Evolutionary conservation across 2,329 filamentous ascomycete species (phyloP), one percentile per base, ranked within the genome.

Genomic region (Cladosporium phlei): DNA sequence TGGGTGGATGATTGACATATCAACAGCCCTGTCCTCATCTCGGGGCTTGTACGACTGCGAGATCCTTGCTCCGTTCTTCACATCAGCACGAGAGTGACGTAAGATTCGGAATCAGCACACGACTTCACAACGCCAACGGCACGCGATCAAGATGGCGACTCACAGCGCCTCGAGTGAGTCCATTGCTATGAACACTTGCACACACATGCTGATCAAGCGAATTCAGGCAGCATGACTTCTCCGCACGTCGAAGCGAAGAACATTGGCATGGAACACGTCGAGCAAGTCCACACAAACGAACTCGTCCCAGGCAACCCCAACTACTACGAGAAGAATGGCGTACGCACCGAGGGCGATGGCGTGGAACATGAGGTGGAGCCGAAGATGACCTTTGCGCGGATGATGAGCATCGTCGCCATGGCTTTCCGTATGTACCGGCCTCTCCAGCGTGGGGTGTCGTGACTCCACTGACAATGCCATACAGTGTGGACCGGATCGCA

Each of bases 401-500:
- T 77, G 54, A 75, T 79, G 74, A 72, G 71, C 44, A 67, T 81
- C 37, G 55, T 75, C 11, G 76, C 77, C 49, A 79, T 80, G 75
- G 75, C 76, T 4, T 78, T 82, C 47, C 64, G 55, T 57, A 49
- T 28, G 56, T 46, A 17, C 5, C 14, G 5, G 27, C 21, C 19
- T n/a, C 12, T 11, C 11, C 20, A 30, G 16, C 11, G n/a, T 9
- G 14, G 10, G 5, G 21, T 9, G 7, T 11, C 3, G 2, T 27
- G 3, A 11, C 20, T 25, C 20, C 28, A 29, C 46, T 52, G 25
- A 51, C 28, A 8, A 24, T 20, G 19, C 7, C 12, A 7, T 24
- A 19, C 16, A 40, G 45, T 80, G 17, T 81, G 77, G 77, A 75
- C 76, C 38, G 77, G 77, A 28, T 79, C 75, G 39, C 78, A 82